Percentiles rank a stretch among this genome's conserved stretches.
phyloP scores from a whole-genome alignment of 1,284 basidiomycete species.

The Rugosomyces carneus region DNA sequence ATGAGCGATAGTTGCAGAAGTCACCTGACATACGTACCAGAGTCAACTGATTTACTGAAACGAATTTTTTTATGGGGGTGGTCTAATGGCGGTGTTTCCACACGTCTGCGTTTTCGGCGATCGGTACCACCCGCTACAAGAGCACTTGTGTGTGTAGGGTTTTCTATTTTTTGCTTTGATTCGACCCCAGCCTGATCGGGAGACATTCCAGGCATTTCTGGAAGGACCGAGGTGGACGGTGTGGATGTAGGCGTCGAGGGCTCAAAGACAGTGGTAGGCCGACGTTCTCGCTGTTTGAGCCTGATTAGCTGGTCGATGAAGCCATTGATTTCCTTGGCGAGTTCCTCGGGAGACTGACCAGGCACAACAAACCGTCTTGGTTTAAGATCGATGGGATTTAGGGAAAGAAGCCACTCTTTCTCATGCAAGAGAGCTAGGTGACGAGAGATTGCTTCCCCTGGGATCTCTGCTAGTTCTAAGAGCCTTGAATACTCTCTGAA shows the following conservation, averaged over 20 bases:
- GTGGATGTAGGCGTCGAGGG: not conserved
- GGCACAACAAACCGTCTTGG: conserved; percentile 24
- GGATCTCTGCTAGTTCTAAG: not conserved
- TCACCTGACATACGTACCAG: not conserved
- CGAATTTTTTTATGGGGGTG: conserved; percentile 6
- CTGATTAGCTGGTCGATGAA: conserved; percentile 16
- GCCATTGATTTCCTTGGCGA: conserved; percentile 16
- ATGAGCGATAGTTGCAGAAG: not conserved
- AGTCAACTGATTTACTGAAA: not conserved
- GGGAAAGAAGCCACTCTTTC: not conserved
- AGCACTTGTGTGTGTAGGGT: not conserved
- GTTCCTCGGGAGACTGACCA: conserved; percentile 18
- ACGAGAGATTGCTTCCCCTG: not conserved
- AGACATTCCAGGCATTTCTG: not conserved
- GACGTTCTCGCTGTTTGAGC: conserved; percentile 6
- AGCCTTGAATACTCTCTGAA: not conserved
- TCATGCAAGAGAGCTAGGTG: not conserved
- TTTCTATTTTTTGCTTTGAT: not conserved
- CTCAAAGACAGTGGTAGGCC: not conserved
- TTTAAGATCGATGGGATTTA: not conserved
- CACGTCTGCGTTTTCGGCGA: conserved; percentile 10
- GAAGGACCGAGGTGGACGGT: not conserved
- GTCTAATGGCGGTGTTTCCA: not conserved
- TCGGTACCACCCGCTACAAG: not conserved
- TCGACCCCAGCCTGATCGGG: not conserved